Conservation (phyloP, 306 rosid genomes). For the Quercus suber region DNA sequence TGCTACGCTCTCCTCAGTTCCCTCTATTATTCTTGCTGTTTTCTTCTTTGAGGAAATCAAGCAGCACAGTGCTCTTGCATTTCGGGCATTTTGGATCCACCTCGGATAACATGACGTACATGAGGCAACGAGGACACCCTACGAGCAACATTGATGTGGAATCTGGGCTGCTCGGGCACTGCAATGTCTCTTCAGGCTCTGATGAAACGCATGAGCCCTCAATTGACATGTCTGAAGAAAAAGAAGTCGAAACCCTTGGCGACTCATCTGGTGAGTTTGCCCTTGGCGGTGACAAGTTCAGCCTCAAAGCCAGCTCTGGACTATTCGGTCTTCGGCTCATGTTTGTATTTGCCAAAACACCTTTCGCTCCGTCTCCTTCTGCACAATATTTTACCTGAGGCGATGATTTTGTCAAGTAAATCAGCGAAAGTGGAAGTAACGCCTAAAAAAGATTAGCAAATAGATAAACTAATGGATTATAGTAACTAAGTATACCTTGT, state of each 20-base stretch:
- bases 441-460: neutral
- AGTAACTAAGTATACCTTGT: neutral
- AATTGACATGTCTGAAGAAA: conserved; percentile 21
- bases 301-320: conserved; percentile 31
- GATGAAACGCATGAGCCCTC: conserved; percentile 51
- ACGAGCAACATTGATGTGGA: conserved; percentile 16
- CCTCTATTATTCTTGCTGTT: neutral
- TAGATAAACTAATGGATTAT: neutral
- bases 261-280: neutral
- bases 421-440: neutral
- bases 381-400: neutral
- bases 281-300: conserved; percentile 33
- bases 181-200: conserved; percentile 14
- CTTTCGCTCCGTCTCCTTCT: no score
- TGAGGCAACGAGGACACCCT: conserved; percentile 62
- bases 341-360: neutral
- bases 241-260: neutral
- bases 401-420: neutral
- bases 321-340: conserved; percentile 35
- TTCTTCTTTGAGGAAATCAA: conserved; percentile 41
- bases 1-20: neutral
- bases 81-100: conserved; percentile 51
- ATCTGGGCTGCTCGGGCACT: neutral
- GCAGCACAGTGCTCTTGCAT: conserved; percentile 47
- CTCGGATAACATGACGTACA: conserved; percentile 53